phyloP scores from a whole-genome alignment of 1,284 basidiomycete species.

The Omphalotus olearius region DNA sequence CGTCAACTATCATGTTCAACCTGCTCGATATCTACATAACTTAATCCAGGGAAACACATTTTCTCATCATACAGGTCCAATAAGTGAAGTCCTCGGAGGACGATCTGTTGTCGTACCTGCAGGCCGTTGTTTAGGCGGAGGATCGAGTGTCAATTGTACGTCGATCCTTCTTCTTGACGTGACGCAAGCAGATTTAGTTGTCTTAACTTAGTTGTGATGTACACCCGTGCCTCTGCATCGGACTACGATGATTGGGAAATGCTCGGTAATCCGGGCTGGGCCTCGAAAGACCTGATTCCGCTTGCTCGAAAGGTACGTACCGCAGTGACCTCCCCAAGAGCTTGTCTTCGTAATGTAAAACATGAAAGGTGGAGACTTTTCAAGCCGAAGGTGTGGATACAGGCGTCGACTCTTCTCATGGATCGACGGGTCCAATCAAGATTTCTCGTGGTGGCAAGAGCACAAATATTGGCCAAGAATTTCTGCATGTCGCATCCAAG shows the following conservation, averaged over 20 bases:
- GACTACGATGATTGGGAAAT: constrained; percentile 45
- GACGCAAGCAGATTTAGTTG: background rate
- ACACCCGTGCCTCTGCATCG: constrained; percentile 42
- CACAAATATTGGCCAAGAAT: constrained; percentile 38
- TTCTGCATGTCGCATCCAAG: constrained; percentile 36
- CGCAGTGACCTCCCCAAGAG: background rate
- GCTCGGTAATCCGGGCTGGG: constrained; percentile 40
- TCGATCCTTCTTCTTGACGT: background rate
- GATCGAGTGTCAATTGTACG: constrained; percentile 57
- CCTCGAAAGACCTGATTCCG: constrained; percentile 37
- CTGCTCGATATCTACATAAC: constrained; percentile 41
- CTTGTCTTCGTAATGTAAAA: background rate
- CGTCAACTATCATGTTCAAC: constrained; percentile 42
- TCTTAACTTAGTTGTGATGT: constrained; percentile 40
- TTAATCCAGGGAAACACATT: constrained; percentile 32
- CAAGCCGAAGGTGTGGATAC: constrained; percentile 22
- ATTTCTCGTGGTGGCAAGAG: constrained; percentile 36
- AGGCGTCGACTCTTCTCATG: constrained; percentile 35
- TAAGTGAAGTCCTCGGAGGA: constrained; percentile 39
- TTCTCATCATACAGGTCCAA: constrained; percentile 36
- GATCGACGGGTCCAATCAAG: constrained; percentile 49
- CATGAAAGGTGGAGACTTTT: constrained; percentile 46
- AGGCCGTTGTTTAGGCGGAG: constrained; percentile 54
- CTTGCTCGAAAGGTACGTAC: constrained; percentile 36
- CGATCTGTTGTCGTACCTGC: constrained; percentile 36